A percentile compares a stretch with the other conserved stretches of the same genome.
These are phyloP conservation scores for Macrocystidia cucumis DNA, from an alignment of 1,284 basidiomycete species.

Conservation along the genomic window DNA sequence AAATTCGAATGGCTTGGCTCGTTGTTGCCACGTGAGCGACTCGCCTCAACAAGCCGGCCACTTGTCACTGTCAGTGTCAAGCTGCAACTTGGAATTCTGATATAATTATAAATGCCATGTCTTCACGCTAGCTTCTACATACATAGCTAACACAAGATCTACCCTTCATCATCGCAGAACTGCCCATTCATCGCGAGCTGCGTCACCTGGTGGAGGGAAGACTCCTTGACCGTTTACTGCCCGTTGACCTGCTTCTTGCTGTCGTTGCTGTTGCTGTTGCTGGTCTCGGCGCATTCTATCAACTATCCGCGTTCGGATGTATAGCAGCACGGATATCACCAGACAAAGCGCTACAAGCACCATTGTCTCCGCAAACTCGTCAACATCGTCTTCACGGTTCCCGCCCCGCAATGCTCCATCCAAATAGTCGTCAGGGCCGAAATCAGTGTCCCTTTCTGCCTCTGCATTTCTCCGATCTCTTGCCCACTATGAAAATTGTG, in stretches of 20 bases:
- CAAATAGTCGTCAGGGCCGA: conserved; percentile 76
- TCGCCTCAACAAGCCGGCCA: too few species aligned
- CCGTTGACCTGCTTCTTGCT: conserved; percentile 19
- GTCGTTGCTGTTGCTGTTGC: conserved; percentile 26
- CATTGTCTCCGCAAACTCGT: conserved; percentile 70
- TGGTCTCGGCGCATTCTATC: conserved; percentile 57
- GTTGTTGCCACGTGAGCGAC: too few species aligned
- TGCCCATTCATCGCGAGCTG: conserved; percentile 59
- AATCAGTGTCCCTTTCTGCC: conserved; percentile 62
- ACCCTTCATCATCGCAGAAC: conserved; percentile 37
- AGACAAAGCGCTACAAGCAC: conserved; percentile 59
- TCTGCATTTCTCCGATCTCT: conserved; percentile 64
- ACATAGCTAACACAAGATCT: too few species aligned
- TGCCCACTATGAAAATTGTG: conserved; percentile 50
- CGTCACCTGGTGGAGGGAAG: conserved; percentile 59
- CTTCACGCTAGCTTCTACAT: too few species aligned
- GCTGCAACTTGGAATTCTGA: too few species aligned
- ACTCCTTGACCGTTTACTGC: conserved; percentile 32
- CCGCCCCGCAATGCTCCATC: conserved; percentile 56
- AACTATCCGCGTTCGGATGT: conserved; percentile 63
- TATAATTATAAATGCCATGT: too few species aligned
- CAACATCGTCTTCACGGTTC: conserved; percentile 47
- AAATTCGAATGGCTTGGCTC: too few species aligned
- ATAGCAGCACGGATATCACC: conserved; percentile 60
- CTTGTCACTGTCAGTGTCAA: too few species aligned